phyloP scores from a whole-genome alignment of 805 yeast species.

The Zygosaccharomyces rouxii region DNA sequence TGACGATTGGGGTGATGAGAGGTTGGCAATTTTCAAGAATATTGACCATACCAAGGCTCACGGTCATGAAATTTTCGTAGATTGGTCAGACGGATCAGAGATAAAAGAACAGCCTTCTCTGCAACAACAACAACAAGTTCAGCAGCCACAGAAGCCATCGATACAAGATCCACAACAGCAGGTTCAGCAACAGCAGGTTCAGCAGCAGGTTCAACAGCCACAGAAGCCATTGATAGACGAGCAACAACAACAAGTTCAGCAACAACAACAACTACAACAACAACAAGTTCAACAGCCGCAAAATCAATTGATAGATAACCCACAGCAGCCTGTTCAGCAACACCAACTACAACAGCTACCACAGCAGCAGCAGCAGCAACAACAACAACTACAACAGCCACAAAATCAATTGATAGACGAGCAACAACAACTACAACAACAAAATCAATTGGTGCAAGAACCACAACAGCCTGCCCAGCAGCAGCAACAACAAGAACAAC shows the following conservation, averaged over 20 bases:
- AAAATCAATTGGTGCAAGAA: not conserved
- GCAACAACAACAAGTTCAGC: not conserved
- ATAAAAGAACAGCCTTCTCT: slow-evolving; percentile 25
- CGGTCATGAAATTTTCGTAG: slow-evolving; percentile 48
- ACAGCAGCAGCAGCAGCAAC: not conserved
- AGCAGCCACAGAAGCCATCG: not conserved
- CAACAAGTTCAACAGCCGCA: not conserved
- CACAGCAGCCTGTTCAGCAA: no score
- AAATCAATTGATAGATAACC: not conserved
- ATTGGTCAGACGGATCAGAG: slow-evolving; percentile 59
- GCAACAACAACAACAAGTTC: slow-evolving; percentile 8
- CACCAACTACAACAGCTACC: not conserved
- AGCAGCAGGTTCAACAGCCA: no score
- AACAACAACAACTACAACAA: not conserved
- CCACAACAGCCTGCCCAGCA: no score
- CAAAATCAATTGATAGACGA: not conserved
- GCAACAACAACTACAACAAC: not conserved
- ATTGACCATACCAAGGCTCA: slow-evolving; percentile 46
- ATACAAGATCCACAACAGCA: slow-evolving; percentile 17
- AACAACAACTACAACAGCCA: not conserved
- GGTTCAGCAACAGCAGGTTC: slow-evolving; percentile 8
- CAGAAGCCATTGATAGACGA: no score
- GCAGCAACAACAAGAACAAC: not conserved
- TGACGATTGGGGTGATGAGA: slow-evolving; percentile 69
- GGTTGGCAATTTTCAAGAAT: slow-evolving; percentile 66